Conservation (phyloP, 768 basidiomycete species). For the Russula ochroleuca region DNA sequence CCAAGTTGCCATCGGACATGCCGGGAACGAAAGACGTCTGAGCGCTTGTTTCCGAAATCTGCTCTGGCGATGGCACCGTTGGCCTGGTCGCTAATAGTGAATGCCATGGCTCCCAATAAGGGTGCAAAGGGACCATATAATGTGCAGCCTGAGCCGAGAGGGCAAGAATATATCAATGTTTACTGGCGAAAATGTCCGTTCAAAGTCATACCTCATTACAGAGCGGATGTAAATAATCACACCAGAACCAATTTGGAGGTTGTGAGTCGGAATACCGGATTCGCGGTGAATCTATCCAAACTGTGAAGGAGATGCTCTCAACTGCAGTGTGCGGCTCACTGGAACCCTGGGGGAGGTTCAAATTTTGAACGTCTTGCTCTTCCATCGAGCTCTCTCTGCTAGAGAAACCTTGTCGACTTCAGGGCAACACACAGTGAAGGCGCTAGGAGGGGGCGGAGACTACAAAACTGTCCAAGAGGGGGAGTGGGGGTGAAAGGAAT, state of each 20-base stretch:
- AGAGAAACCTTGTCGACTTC: neutral
- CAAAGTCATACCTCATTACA: neutral
- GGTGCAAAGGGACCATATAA: neutral
- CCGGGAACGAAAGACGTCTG: neutral
- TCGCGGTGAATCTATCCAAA: neutral
- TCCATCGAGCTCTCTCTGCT: neutral
- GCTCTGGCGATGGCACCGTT: neutral
- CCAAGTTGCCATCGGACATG: neutral
- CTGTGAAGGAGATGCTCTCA: neutral
- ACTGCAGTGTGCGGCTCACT: neutral
- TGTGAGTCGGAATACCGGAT: neutral
- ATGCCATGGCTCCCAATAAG: neutral
- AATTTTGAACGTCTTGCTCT: neutral
- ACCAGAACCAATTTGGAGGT: neutral
- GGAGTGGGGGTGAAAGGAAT: no score
- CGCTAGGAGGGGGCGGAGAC: neutral
- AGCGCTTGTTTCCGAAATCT: neutral
- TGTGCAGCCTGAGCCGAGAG: neutral
- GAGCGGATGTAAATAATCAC: neutral
- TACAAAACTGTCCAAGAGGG: neutral
- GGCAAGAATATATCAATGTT: neutral
- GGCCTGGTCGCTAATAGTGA: no score
- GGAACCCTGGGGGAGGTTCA: neutral
- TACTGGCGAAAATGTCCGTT: neutral
- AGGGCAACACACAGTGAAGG: no score